Conservation (phyloP, 2,329 filamentous ascomycete genomes). For the Elsinoe necatrix region DNA sequence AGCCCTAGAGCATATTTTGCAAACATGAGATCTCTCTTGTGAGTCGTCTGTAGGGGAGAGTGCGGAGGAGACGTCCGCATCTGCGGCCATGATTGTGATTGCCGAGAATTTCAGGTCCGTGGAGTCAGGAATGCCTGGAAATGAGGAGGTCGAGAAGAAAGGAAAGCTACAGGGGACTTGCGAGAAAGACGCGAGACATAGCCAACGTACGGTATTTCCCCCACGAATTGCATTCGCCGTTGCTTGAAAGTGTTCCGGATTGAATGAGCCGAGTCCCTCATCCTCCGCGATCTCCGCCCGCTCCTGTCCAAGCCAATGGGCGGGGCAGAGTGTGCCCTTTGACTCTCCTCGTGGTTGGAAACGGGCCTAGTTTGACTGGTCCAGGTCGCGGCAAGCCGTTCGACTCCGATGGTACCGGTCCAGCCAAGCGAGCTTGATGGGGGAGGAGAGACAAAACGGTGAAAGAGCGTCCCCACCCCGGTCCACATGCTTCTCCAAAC, state of each 20-base stretch:
- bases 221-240: neutral
- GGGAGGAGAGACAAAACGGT: slow-evolving; percentile 5
- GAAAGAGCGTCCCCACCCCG: neutral
- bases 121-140: neutral
- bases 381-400: slow-evolving; percentile 6
- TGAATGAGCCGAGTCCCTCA: slow-evolving; percentile 4
- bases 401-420: neutral
- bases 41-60: slow-evolving; percentile 12
- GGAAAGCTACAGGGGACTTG: neutral
- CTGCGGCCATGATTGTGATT: neutral
- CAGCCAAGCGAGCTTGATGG: slow-evolving; percentile 1
- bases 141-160: neutral
- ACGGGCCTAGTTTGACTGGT: neutral
- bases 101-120: neutral
- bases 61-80: slow-evolving; percentile 12
- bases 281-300: slow-evolving; percentile 8
- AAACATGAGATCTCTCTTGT: slow-evolving; percentile 9
- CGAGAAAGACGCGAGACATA: neutral
- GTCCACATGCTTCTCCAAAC: neutral
- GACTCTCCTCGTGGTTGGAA: slow-evolving; percentile 1
- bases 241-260: neutral
- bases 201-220: neutral
- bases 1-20: slow-evolving; percentile 11
- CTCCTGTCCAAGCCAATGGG: neutral
- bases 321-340: neutral